phyloP scores from a whole-genome alignment of 352 stramenopile species.

The Globisporangium alternatum region DNA sequence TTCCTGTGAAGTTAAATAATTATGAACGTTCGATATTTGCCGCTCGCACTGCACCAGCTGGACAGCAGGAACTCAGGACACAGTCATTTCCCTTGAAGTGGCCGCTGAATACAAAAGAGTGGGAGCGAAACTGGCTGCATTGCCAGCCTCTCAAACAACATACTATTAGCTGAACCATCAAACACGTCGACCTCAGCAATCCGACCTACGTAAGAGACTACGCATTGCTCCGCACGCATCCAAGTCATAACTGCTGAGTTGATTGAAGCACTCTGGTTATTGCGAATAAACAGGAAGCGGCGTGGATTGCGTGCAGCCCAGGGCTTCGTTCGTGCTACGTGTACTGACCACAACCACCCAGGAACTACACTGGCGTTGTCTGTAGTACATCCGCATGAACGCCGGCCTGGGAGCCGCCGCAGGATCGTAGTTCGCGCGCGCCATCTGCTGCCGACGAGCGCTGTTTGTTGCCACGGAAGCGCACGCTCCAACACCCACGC shows the following conservation, averaged over 20 bases:
- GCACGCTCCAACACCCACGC: not conserved
- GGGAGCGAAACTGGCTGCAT: constrained; percentile 5
- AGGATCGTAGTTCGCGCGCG: not conserved
- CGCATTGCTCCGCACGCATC: no score
- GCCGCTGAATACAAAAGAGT: not conserved
- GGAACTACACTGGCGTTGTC: no score
- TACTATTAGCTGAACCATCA: not conserved
- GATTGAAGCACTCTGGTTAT: not conserved
- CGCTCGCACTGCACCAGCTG: not conserved
- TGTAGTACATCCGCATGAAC: no score
- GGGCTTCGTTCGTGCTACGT: no score
- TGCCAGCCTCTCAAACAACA: not conserved
- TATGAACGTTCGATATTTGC: not conserved
- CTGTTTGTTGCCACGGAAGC: not conserved
- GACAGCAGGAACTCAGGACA: not conserved
- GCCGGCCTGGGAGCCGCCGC: not conserved
- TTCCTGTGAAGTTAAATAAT: no score
- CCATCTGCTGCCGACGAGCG: not conserved
- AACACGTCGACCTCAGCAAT: not conserved
- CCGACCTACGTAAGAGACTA: not conserved
- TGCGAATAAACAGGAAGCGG: not conserved
- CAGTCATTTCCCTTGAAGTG: constrained; percentile 4
- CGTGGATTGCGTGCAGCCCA: no score
- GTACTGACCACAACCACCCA: no score
- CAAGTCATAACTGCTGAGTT: not conserved